Conservation (phyloP, 345 rosid genomes). For the Pseudoturritis turrita region DNA sequence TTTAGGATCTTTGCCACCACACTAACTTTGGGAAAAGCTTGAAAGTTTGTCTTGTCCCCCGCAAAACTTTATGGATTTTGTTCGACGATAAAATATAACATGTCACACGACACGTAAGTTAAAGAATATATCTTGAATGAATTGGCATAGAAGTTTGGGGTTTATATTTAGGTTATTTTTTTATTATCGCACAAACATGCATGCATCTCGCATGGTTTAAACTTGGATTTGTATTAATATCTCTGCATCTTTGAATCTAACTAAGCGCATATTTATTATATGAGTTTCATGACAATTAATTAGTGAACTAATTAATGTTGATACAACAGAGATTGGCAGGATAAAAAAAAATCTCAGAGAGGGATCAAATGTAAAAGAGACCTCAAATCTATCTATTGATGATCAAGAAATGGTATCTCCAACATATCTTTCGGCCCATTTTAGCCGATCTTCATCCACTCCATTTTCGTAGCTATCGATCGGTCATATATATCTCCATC, state of each 20-base stretch:
- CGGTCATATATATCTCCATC: not conserved
- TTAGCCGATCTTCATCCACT: constrained; percentile 10
- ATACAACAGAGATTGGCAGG: constrained; percentile 13
- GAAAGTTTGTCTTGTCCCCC: constrained; percentile 21
- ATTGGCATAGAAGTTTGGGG: not conserved
- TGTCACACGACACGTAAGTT: not conserved
- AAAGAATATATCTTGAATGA: not conserved
- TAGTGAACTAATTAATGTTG: not conserved
- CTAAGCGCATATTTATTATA: not conserved
- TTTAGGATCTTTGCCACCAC: constrained; percentile 28
- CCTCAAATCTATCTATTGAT: constrained; percentile 22
- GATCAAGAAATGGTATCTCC: constrained; percentile 25
- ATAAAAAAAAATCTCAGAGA: not conserved
- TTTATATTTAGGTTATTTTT: not conserved
- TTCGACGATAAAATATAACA: not conserved
- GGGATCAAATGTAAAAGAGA: constrained; percentile 13
- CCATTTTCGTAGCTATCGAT: constrained; percentile 5
- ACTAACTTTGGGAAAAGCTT: constrained; percentile 23
- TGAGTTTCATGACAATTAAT: not conserved
- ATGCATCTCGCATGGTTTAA: not conserved
- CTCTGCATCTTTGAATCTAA: not conserved
- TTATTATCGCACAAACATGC: not conserved
- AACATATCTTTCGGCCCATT: constrained; percentile 27
- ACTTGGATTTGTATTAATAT: not conserved
- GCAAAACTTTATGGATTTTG: constrained; percentile 10